Conservation (phyloP, 208 protist species). For the Acanthamoeba triangularis region DNA sequence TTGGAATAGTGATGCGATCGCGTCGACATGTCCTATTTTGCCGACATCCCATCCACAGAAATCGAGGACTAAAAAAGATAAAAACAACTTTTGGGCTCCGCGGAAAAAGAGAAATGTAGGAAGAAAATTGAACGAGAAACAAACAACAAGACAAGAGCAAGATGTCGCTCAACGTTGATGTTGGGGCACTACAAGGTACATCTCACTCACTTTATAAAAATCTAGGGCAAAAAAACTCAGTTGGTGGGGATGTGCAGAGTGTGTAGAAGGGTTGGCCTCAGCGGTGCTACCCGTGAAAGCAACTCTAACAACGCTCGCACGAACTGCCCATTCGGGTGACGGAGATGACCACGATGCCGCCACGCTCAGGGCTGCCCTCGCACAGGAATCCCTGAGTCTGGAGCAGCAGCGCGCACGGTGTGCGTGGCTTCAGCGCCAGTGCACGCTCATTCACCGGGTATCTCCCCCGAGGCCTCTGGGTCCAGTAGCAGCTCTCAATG, state of each 20-base stretch:
- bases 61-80: neutral
- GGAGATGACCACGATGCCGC: neutral
- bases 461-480: neutral
- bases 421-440: slow-evolving; percentile 56
- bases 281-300: neutral
- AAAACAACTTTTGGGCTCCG: too few species aligned
- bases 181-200: neutral
- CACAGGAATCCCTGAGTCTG: neutral
- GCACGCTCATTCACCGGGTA: neutral
- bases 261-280: neutral
- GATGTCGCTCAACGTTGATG: neutral
- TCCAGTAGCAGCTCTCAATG: neutral
- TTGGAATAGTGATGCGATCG: neutral
- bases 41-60: neutral
- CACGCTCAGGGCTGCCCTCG: neutral
- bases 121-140: too few species aligned
- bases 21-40: neutral
- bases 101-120: too few species aligned
- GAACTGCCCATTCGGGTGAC: neutral
- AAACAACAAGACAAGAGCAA: neutral
- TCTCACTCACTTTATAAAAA: neutral
- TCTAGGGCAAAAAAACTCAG: neutral
- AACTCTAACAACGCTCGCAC: neutral
- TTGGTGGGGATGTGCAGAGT: neutral
- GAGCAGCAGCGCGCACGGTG: neutral